Conservation (phyloP, 2,329 filamentous ascomycete species). For the Penicillium concentricum region DNA sequence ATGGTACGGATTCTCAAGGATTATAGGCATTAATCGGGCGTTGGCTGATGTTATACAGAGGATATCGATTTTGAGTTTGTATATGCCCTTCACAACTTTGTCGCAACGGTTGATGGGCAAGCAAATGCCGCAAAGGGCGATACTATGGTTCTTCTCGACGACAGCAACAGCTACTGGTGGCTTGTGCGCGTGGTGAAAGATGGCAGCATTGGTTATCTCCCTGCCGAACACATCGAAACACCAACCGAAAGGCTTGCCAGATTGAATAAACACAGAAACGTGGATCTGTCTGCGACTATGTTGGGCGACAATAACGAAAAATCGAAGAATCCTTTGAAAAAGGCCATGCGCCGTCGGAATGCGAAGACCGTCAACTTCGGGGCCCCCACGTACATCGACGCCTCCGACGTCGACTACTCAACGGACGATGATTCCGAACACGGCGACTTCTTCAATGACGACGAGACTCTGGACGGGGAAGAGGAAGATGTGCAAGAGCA, state of each 20-base stretch:
- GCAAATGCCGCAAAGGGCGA: conserved; percentile 98
- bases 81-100: conserved; percentile 95
- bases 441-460: conserved; percentile 46
- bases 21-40: too few species aligned
- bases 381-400: conserved; percentile 81
- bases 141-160: conserved; percentile 96
- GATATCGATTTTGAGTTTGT: conserved; percentile 99
- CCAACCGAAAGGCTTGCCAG: conserved; percentile 91
- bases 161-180: conserved; percentile 99
- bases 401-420: conserved; percentile 82
- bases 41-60: conserved; percentile 84
- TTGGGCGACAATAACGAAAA: conserved; percentile 74
- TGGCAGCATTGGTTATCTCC: conserved; percentile 91
- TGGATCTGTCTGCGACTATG: conserved; percentile 77
- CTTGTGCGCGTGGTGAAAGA: conserved; percentile 95
- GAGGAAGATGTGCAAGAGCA: conserved; percentile 33
- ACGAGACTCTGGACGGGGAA: conserved; percentile 46
- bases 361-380: conserved; percentile 85
- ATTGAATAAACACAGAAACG: conserved; percentile 96
- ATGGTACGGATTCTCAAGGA: conserved; percentile 68
- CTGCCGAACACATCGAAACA: conserved; percentile 97
- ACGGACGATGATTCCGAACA: conserved; percentile 68
- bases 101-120: conserved; percentile 96
- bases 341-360: conserved; percentile 77
- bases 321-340: conserved; percentile 77